Evolutionary conservation across 2,329 filamentous ascomycete species (phyloP), one percentile per base, ranked within the genome.

Genomic region (Pseudocercospora ulei): DNA sequence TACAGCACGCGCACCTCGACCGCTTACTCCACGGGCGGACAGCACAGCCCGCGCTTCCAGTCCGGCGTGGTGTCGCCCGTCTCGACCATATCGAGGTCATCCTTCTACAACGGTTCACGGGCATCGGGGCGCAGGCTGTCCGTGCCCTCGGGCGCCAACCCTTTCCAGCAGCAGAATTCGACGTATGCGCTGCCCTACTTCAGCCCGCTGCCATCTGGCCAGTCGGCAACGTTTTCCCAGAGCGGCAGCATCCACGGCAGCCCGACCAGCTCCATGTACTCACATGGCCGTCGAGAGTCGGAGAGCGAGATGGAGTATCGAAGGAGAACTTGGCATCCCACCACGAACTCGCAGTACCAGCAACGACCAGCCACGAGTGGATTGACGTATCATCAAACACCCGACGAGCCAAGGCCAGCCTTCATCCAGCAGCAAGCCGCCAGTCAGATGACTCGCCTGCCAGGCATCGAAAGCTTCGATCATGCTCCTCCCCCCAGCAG

Each of bases 401-500:
- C 82, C 4, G 74, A 78, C 53, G 54, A 76, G 61, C 57, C 76
- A 65, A 62, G 73, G 63, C 57, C 75, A 58, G 54, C 74, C 55
- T 62, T 73, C 65, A 55, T 71, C 41, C 56, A 71, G 56, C 58
- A 73, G 61, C 56, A 73, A 60, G 49, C 75, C 63, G 59, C 68
- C 60, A 55, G 63, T 35, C 76, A 79, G 51, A 73, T 70, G 3
- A 67, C 84, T 8, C 76, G 84, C 24, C 70, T 95, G 8, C 87
- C 87, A 1, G 86, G 87, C 8, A 95, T 95, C 49, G 85, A 93
- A 58, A 92, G 84, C 9, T 94, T 95, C 53, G 85, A 88, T 55
- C 78, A 83, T 39, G 68, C 82, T 14, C 80, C 76, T 16, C 72
- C 73, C 41, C 73, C 72, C 12, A 72, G 76, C 1, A n/a, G n/a